Base-by-base conservation (phyloP, 495 filamentous ascomycete genomes). In the Xanthoparmelia taractica region DNA sequence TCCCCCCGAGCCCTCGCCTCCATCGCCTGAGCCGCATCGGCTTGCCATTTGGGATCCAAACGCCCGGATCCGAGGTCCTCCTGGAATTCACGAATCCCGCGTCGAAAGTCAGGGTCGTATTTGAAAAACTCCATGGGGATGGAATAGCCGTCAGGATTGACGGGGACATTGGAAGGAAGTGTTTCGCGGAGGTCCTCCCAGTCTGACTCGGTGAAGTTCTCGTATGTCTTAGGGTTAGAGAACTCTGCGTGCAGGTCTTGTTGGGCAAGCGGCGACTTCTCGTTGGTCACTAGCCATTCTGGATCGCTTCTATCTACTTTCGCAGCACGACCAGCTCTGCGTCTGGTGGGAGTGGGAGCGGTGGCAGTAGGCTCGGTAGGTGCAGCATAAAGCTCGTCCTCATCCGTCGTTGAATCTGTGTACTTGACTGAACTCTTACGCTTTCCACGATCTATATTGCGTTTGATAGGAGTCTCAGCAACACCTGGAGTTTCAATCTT, bases 21-120 rank as follows among this genome's bases (percentile, higher is more conserved):
- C 69, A 86, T 81, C 10, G 89, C 88, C 48, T 75, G 66, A 67
- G 81, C 80, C 5, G 89, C 90, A 65, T 87, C 75, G 13, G 67
- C 72, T 58, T 86, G 77, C 90, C 90, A 94, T 65, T 81, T 78
- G 0, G 82, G 79, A 65, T 84, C 82, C 66, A 87, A 83, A 23
- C 77, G 79, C 40, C 89, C 89, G 36, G 78, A 72, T 36, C 74
- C 66, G 4, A 92, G 76, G 67, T 89, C 82, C 23, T 84, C 72
- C 64, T 86, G 82, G 61, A 81, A 86, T 68, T 85, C 70, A 64
- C 79, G 72, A 64, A 79, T 63, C 45, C 71, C 74, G 66, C 75
- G 73, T 63, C 77, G 71, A 79, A 82, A 79, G 64, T 80, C 76
- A 48, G 74, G 76, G 23, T 79, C 78, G 65, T 82, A 82, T 11